Conservation (phyloP, 768 basidiomycete species). For the Kockovaella imperatae region DNA sequence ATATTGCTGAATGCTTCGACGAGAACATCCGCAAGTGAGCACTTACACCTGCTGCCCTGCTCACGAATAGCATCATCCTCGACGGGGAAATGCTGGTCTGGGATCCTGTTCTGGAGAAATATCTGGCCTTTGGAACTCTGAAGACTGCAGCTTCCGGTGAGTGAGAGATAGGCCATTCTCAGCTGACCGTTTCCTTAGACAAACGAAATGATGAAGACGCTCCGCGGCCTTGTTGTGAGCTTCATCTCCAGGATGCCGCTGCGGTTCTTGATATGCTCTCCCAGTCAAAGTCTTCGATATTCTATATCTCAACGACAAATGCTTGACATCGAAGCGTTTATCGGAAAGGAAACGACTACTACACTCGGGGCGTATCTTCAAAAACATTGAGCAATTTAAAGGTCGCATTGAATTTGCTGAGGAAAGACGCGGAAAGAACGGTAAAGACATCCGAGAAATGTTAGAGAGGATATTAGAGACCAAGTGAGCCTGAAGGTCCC, state of each 20-base stretch:
- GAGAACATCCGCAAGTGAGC: slow-evolving; percentile 70
- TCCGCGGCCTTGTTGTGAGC: slow-evolving; percentile 86
- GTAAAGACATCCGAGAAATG: slow-evolving; percentile 67
- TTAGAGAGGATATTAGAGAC: slow-evolving; percentile 77
- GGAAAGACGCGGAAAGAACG: slow-evolving; percentile 66
- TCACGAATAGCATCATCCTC: slow-evolving; percentile 64
- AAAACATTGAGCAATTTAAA: slow-evolving; percentile 47
- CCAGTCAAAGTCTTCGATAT: slow-evolving; percentile 97
- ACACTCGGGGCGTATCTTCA: slow-evolving; percentile 43
- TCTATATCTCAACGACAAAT: slow-evolving; percentile 64
- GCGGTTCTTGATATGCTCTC: background rate
- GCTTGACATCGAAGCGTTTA: slow-evolving; percentile 63
- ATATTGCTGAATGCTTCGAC: slow-evolving; percentile 69
- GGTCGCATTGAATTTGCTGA: slow-evolving; percentile 75
- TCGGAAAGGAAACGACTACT: slow-evolving; percentile 73
- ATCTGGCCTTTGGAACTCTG: slow-evolving; percentile 83
- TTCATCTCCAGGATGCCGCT: slow-evolving; percentile 14
- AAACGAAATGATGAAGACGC: slow-evolving; percentile 50
- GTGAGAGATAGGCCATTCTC: slow-evolving; percentile 49
- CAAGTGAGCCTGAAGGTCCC: slow-evolving; percentile 37
- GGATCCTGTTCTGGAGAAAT: slow-evolving; percentile 82
- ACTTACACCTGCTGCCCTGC: slow-evolving; percentile 1
- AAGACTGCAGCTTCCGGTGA: slow-evolving; percentile 84
- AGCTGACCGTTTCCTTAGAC: slow-evolving; percentile 43
- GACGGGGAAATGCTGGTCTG: slow-evolving; percentile 99